phyloP scores from a whole-genome alignment of 2,329 filamentous ascomycete genomes.

The Sclerotinia trifoliorum region DNA sequence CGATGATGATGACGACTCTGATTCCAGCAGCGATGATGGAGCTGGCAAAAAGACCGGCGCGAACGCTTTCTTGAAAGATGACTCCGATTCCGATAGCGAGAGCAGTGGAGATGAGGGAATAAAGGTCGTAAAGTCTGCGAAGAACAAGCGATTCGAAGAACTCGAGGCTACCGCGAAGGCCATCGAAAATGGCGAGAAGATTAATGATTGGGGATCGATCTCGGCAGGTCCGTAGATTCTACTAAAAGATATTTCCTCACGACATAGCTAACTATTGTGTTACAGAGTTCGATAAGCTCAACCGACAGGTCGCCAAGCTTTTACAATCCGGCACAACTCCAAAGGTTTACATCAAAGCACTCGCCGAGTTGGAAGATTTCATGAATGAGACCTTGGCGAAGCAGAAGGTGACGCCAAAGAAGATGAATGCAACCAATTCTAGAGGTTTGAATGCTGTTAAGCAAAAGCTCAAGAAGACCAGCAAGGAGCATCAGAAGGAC shows the following conservation, averaged over 20 bases:
- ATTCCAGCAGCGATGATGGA: slow-evolving; percentile 62
- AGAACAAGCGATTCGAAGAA: slow-evolving; percentile 95
- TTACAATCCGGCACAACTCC: slow-evolving; percentile 74
- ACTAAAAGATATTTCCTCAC: slow-evolving; percentile 27
- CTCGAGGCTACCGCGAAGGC: slow-evolving; percentile 83
- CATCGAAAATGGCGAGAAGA: slow-evolving; percentile 97
- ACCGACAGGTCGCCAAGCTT: slow-evolving; percentile 79
- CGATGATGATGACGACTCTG: slow-evolving; percentile 48
- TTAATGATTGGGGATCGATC: slow-evolving; percentile 94
- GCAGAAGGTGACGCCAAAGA: slow-evolving; percentile 94
- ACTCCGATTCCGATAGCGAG: slow-evolving; percentile 69
- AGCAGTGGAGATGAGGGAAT: slow-evolving; percentile 82
- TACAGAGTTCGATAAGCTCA: slow-evolving; percentile 90
- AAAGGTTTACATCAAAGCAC: slow-evolving; percentile 87
- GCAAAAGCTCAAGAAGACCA: slow-evolving; percentile 98
- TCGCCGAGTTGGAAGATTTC: slow-evolving; percentile 90
- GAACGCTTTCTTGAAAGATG: slow-evolving; percentile 77
- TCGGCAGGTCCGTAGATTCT: slow-evolving; percentile 65
- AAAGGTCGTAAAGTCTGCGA: slow-evolving; percentile 91
- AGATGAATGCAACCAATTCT: slow-evolving; percentile 96
- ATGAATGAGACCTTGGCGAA: slow-evolving; percentile 93
- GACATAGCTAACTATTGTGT: slow-evolving; percentile 27
- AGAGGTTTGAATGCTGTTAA: slow-evolving; percentile 95
- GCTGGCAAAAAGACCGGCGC: slow-evolving; percentile 67
- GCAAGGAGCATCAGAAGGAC: slow-evolving; percentile 87